These are phyloP conservation scores for Annulohypoxylon stygium DNA, from an alignment of 495 filamentous ascomycete genomes.

Conservation along the genomic window DNA sequence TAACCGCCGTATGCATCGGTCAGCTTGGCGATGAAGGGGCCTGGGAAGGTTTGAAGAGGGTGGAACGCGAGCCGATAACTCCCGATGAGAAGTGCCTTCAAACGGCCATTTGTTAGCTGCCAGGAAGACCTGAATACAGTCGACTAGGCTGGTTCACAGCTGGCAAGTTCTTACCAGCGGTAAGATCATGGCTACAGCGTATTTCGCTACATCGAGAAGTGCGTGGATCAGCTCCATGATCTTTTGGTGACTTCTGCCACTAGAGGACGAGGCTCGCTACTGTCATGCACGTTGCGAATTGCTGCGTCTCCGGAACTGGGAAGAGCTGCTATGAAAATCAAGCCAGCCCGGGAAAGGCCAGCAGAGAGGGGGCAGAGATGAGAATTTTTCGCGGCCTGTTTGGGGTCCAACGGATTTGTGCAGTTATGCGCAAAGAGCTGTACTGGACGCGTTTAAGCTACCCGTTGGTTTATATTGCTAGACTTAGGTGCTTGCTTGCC, in stretches of 20 bases:
- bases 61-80: conserved; percentile 67
- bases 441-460: background rate
- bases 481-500: no score
- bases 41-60: conserved; percentile 71
- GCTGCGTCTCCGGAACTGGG: background rate
- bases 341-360: background rate
- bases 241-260: background rate
- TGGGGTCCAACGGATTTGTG: background rate
- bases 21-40: conserved; percentile 66
- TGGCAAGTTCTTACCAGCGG: background rate
- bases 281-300: background rate
- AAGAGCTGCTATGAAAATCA: background rate
- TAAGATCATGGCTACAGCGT: background rate
- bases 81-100: background rate
- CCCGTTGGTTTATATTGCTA: no score
- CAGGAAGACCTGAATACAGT: background rate
- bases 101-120: background rate
- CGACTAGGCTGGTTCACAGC: background rate
- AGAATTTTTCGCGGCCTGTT: background rate
- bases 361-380: background rate
- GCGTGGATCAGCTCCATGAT: background rate
- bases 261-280: background rate
- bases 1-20: conserved; percentile 62
- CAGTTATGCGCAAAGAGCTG: background rate
- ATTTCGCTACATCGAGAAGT: background rate